Conservation (phyloP, 73 alveolate genomes). For the Paraurostyla sp. region DNA sequence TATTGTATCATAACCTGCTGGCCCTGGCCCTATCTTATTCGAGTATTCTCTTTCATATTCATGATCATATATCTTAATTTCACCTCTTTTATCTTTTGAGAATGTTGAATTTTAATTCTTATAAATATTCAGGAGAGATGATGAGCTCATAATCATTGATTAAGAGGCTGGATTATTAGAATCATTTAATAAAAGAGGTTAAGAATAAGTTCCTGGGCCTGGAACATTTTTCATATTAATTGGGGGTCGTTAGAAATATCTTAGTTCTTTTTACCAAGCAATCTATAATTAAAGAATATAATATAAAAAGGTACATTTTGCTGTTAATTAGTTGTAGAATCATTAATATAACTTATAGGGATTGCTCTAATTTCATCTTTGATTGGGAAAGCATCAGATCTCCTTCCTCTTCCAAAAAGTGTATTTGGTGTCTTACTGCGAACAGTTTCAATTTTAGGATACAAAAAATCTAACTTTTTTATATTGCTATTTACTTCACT, state of each 20-base stretch:
- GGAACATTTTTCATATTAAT: constrained; percentile 10
- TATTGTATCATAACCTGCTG: constrained; percentile 7
- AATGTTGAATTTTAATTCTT: neutral
- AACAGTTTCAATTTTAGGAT: neutral
- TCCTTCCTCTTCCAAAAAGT: neutral
- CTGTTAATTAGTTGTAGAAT: neutral
- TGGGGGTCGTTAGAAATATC: neutral
- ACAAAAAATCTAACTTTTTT: constrained; percentile 4
- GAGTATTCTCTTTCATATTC: constrained; percentile 16
- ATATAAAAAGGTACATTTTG: neutral
- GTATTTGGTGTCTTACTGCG: constrained; percentile 4
- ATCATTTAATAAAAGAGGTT: neutral
- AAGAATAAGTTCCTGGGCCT: constrained; percentile 18
- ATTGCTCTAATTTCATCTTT: neutral
- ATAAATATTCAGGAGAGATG: no score
- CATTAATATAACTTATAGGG: neutral
- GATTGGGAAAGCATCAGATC: constrained; percentile 30
- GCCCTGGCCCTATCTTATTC: constrained; percentile 46
- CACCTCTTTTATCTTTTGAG: constrained; percentile 30
- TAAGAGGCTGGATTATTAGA: neutral
- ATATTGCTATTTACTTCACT: neutral
- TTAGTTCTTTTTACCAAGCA: constrained; percentile 15
- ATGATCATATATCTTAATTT: neutral
- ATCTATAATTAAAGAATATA: neutral
- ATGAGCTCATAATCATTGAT: no score